Conservation (phyloP, 768 basidiomycete genomes). For the Phaeotremella fagi region DNA sequence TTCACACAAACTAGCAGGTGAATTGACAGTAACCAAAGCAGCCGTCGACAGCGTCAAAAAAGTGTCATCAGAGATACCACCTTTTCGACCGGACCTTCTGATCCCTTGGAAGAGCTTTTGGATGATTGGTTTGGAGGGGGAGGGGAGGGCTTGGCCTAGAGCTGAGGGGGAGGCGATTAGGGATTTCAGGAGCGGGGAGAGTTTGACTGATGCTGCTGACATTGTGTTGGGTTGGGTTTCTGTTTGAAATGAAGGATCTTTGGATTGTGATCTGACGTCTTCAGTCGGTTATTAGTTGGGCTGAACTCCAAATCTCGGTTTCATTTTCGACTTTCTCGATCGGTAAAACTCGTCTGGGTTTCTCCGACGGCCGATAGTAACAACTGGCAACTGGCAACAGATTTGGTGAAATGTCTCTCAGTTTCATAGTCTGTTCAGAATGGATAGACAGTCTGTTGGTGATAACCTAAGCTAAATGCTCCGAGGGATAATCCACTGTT, state of each 20-base stretch:
- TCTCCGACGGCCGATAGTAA: background rate
- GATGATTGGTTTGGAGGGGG: conserved; percentile 61
- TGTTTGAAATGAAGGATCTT: background rate
- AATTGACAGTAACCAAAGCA: conserved; percentile 74
- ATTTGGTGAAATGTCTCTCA: too few species aligned
- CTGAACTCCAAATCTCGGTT: too few species aligned
- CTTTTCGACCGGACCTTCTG: conserved; percentile 12
- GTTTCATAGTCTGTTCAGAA: too few species aligned
- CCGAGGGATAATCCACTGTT: too few species aligned
- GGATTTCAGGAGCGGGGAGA: conserved; percentile 63
- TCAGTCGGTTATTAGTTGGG: too few species aligned
- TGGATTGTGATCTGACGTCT: too few species aligned
- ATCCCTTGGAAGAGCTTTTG: conserved; percentile 39
- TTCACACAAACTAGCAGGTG: conserved; percentile 70
- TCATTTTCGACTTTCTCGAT: too few species aligned
- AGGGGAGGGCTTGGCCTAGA: conserved; percentile 59
- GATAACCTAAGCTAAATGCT: too few species aligned
- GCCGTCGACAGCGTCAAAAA: conserved; percentile 60
- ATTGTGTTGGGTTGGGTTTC: background rate
- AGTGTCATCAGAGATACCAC: conserved; percentile 18
- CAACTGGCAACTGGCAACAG: too few species aligned
- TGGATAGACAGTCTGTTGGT: too few species aligned
- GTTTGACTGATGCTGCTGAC: conserved; percentile 25
- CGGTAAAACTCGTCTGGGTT: background rate
- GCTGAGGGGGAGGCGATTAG: conserved; percentile 41